These are phyloP conservation scores for Capronia epimyces DNA, from an alignment of 2,329 filamentous ascomycete genomes.

Conservation along the genomic window DNA sequence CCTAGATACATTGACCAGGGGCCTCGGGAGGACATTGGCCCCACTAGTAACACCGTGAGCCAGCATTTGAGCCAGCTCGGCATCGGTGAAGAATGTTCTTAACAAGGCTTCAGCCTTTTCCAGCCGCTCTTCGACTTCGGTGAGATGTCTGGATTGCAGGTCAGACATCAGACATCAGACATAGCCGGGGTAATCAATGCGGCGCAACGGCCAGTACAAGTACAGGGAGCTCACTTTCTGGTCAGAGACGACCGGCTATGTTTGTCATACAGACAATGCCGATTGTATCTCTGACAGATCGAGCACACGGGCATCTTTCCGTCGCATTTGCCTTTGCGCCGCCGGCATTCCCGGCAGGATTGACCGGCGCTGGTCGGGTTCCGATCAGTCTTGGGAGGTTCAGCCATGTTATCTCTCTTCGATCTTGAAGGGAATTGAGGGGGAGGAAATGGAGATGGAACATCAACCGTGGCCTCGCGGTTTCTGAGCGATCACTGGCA, in stretches of 20 bases:
- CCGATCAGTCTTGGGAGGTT: constrained; percentile 9
- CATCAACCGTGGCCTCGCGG: not conserved
- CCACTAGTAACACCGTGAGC: constrained; percentile 14
- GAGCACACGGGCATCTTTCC: constrained; percentile 24
- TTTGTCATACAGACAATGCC: constrained; percentile 26
- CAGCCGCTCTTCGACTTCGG: constrained; percentile 24
- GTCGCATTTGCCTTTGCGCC: constrained; percentile 24
- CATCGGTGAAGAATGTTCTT: constrained; percentile 19
- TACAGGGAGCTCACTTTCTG: constrained; percentile 13
- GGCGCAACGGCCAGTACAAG: not conserved
- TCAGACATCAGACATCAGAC: too few relatives aligned
- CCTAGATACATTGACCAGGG: not conserved
- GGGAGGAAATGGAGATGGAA: not conserved
- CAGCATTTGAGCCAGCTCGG: constrained; percentile 20
- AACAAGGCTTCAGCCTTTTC: constrained; percentile 23
- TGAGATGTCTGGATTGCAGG: constrained; percentile 17
- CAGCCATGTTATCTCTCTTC: constrained; percentile 10
- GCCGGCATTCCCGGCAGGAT: constrained; percentile 22
- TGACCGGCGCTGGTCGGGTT: constrained; percentile 16
- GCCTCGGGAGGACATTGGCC: not conserved
- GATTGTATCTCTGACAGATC: constrained; percentile 24
- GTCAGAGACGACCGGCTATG: constrained; percentile 24
- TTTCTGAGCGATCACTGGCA: too few relatives aligned
- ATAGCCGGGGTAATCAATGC: not conserved
- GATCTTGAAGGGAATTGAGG: not conserved